Conservation (phyloP, 192 early-diverging fungal species). For the Coemansia sp. region DNA sequence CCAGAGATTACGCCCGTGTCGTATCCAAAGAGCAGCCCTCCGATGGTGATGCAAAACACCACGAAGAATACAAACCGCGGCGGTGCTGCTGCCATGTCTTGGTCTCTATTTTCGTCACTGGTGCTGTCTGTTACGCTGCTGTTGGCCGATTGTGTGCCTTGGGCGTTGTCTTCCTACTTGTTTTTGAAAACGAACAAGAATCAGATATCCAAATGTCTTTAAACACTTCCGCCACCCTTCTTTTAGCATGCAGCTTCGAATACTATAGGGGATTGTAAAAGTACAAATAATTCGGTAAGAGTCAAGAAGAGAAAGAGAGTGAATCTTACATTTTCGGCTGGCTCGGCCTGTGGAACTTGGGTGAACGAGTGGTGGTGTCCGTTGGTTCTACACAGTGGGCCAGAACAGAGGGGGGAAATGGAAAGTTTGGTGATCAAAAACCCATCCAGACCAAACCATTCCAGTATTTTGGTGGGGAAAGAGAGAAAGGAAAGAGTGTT, state of each 20-base stretch:
- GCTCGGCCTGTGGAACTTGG: conserved; percentile 22
- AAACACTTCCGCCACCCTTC: too few species aligned
- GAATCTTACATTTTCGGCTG: conserved; percentile 22
- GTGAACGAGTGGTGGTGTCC: conserved; percentile 18
- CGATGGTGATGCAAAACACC: conserved; percentile 55
- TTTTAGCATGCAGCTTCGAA: too few species aligned
- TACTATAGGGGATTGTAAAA: background rate
- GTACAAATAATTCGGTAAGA: too few species aligned
- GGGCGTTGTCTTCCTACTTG: background rate
- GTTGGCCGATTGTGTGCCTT: background rate
- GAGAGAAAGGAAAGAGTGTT: background rate
- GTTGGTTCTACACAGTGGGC: conserved; percentile 12
- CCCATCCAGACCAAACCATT: background rate
- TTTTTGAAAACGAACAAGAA: background rate
- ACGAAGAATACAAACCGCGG: conserved; percentile 51
- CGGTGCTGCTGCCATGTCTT: conserved; percentile 22
- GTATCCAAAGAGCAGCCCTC: conserved; percentile 59
- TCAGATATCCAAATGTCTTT: too few species aligned
- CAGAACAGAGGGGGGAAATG: background rate
- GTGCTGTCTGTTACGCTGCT: background rate
- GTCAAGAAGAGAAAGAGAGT: background rate
- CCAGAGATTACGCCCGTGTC: conserved; percentile 57
- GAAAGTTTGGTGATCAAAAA: background rate
- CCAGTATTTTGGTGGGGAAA: background rate
- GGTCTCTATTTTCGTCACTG: conserved; percentile 1